phyloP scores from a whole-genome alignment of 768 basidiomycete species.

The Pisolithus tinctorius region DNA sequence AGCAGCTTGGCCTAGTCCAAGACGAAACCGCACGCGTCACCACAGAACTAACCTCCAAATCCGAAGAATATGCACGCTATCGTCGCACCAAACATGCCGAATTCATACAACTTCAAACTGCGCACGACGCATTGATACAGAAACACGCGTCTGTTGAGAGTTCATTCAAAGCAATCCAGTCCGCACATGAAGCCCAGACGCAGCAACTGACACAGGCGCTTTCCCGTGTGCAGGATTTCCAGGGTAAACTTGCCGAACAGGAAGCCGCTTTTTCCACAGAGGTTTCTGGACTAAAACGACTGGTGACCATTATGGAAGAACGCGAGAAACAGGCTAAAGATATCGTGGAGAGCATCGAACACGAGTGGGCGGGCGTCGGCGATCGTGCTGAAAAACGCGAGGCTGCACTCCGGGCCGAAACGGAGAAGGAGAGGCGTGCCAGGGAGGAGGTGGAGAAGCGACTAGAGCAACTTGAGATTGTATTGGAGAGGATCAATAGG shows the following conservation, averaged over 20 bases:
- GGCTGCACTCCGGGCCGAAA: constrained; percentile 57
- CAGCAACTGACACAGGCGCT: constrained; percentile 76
- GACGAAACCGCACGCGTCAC: constrained; percentile 69
- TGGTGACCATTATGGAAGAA: constrained; percentile 82
- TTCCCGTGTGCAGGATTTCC: constrained; percentile 65
- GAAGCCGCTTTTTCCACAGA: constrained; percentile 80
- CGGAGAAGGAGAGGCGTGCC: constrained; percentile 61
- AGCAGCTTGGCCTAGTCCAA: constrained; percentile 74
- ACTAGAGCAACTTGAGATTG: constrained; percentile 62
- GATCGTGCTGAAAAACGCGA: constrained; percentile 66
- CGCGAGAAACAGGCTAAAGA: constrained; percentile 80
- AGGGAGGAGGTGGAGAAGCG: constrained; percentile 69
- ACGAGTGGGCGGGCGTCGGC: constrained; percentile 71
- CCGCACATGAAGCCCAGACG: constrained; percentile 61
- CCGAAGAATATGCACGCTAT: constrained; percentile 80
- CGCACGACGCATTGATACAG: constrained; percentile 67
- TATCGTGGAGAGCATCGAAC: constrained; percentile 76
- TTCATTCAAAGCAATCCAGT: constrained; percentile 67
- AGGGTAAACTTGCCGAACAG: constrained; percentile 75
- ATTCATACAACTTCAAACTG: constrained; percentile 64
- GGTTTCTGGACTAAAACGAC: constrained; percentile 60
- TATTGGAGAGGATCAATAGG: constrained; percentile 63
- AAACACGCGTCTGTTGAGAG: constrained; percentile 59
- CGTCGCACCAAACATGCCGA: constrained; percentile 78
- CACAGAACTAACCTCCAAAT: constrained; percentile 61